phyloP scores from a whole-genome alignment of 345 rosid species.

The Schrenkiella parvula region DNA sequence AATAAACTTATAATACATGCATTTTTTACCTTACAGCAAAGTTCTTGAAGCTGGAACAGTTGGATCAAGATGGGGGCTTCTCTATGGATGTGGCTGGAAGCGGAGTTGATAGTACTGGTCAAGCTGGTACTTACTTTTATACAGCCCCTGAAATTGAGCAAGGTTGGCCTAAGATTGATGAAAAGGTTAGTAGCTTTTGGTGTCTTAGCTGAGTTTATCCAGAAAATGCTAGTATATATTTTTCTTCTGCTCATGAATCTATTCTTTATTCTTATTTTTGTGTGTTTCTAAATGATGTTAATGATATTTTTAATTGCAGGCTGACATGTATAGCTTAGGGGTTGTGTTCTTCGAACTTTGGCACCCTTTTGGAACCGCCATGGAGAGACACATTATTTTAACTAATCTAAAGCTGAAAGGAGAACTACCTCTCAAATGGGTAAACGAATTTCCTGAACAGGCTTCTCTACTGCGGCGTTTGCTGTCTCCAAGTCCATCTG shows the following conservation, averaged over 20 bases:
- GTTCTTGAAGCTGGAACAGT: conserved; percentile 89
- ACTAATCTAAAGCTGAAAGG: conserved; percentile 85
- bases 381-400: conserved; percentile 78
- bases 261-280: not conserved
- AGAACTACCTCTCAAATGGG: conserved; percentile 77
- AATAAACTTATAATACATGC: not conserved
- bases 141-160: conserved; percentile 99
- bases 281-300: conserved; percentile 5
- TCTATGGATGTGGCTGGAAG: conserved; percentile 62
- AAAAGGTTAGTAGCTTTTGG: conserved; percentile 56
- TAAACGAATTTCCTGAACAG: conserved; percentile 81
- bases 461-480: conserved; percentile 64
- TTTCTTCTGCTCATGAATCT: conserved; percentile 1
- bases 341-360: conserved; percentile 92
- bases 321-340: conserved; percentile 97
- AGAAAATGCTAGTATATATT: conserved; percentile 7
- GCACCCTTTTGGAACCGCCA: conserved; percentile 92
- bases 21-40: conserved; percentile 53
- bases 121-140: conserved; percentile 91
- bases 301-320: conserved; percentile 56
- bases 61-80: conserved; percentile 70
- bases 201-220: conserved; percentile 11
- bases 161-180: conserved; percentile 97
- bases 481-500: conserved; percentile 94
- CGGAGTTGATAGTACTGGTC: conserved; percentile 84